Conservation (phyloP, 2,329 filamentous ascomycete species). For the Orbilia quercus region DNA sequence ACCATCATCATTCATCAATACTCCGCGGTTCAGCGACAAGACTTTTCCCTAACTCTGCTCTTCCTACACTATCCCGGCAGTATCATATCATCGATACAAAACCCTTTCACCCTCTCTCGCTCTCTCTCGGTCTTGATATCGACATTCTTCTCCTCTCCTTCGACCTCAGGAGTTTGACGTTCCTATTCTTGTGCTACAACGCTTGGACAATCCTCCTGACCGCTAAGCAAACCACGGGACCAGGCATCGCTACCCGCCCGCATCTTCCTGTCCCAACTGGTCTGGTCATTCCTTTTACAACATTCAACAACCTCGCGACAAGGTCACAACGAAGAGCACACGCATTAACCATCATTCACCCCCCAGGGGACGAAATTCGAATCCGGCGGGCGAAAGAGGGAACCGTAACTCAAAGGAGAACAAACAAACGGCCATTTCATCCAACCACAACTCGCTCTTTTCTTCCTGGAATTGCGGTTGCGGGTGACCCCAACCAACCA, state of each 20-base stretch:
- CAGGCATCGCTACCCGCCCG: constrained; percentile 35
- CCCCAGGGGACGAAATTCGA: not conserved
- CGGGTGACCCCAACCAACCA: constrained; percentile 35
- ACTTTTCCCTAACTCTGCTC: constrained; percentile 18
- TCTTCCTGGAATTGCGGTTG: constrained; percentile 16
- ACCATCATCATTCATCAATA: not conserved
- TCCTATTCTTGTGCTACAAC: constrained; percentile 2
- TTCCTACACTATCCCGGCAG: no score
- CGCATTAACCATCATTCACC: not conserved
- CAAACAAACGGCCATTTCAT: constrained; percentile 28
- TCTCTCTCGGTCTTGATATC: not conserved
- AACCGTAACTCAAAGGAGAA: not conserved
- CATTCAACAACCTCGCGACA: constrained; percentile 20
- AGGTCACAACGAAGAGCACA: constrained; percentile 20
- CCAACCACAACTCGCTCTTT: constrained; percentile 12
- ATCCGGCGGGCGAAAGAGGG: constrained; percentile 2
- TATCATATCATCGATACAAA: no score
- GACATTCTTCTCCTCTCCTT: not conserved
- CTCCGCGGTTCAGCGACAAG: constrained; percentile 28
- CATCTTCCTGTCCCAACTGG: constrained; percentile 24
- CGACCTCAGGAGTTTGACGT: not conserved
- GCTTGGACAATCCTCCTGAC: constrained; percentile 44
- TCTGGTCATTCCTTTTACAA: constrained; percentile 25
- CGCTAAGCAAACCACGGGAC: constrained; percentile 29
- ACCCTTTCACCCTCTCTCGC: no score